phyloP scores from a whole-genome alignment of 805 yeast species.

The Lipomyces orientalis region DNA sequence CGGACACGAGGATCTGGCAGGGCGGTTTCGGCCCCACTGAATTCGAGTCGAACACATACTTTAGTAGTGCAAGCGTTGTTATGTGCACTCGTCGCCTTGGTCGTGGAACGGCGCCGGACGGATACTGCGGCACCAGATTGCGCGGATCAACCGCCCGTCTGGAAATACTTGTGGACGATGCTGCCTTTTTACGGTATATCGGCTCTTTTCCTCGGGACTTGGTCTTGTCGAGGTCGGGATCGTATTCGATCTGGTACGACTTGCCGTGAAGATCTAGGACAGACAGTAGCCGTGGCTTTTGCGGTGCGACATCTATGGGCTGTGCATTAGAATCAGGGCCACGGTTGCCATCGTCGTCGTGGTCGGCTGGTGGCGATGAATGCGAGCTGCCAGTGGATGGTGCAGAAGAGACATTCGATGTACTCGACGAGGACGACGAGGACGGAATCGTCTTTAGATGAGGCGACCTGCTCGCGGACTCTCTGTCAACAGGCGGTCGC shows the following conservation, averaged over 20 bases:
- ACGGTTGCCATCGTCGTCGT: neutral
- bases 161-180: conserved; percentile 11
- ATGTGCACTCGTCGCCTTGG: conserved; percentile 38
- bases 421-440: neutral
- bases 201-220: conserved; percentile 49
- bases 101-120: conserved; percentile 31
- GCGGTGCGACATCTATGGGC: neutral
- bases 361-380: conserved; percentile 7
- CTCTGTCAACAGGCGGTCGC: conserved; percentile 1
- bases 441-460: conserved; percentile 10
- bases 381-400: conserved; percentile 13
- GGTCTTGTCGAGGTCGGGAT: conserved; percentile 57
- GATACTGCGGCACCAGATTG: conserved; percentile 22
- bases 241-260: conserved; percentile 56
- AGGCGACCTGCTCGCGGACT: conserved; percentile 14
- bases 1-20: conserved; percentile 71
- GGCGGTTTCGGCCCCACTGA: conserved; percentile 79
- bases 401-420: neutral
- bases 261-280: conserved; percentile 39
- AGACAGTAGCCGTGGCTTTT: conserved; percentile 12
- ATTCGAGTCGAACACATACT: conserved; percentile 64
- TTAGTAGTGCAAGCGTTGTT: conserved; percentile 41
- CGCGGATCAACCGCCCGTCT: conserved; percentile 35
- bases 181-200: conserved; percentile 47
- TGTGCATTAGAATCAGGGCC: neutral